Evolutionary conservation across 164 flowering plant species (phyloP), one percentile per base, ranked within the genome.

Genomic region (Cinnamomum micranthum): DNA sequence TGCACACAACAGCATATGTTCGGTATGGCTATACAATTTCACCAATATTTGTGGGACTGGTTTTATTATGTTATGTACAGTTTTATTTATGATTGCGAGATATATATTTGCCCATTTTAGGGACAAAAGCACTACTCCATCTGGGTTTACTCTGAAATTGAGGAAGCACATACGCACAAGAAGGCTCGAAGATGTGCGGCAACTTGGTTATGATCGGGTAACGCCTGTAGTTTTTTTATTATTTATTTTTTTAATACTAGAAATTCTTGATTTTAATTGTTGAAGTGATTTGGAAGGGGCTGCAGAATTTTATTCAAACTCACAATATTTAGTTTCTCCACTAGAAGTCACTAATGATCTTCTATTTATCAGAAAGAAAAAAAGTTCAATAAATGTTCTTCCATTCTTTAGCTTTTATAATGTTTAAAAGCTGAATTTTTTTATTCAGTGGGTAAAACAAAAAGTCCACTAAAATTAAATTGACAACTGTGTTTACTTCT

Each of bases 141-240:
- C 98, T 24, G 98, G 98, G 50, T 95, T 92, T 83, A 95, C 99
- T 35, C 88, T 95, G 12, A 95, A 95, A 80, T 80, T 95, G 63
- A 85, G 98, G 79, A 95, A 92, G 81, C 99, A 95, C 83, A 92
- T 95, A 71, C 86, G 99, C n/a, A 91, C 97, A 0, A 90, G 93
- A 80, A 87, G 95, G 85, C 96, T 95, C 3, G 98, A 95, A 78
- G 99, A 95, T 84, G 99, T 93, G 71, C 87, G 99, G 27, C 99
- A 93, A 82, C 95, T 95, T 68, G 99, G 99, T 75, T 95, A 95
- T 82, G 99, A 95, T 82, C 84, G 99, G 86, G 99, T 95, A 88
- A 76, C 9, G 35, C 64, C 55, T 63, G 17, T 59, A 64, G 47
- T 23, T 65, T 60, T 55, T 66, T 41, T 55, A 55, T 55, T 15